phyloP scores from a whole-genome alignment of 2,329 filamentous ascomycete genomes.

The Tolypocladium amazonense region DNA sequence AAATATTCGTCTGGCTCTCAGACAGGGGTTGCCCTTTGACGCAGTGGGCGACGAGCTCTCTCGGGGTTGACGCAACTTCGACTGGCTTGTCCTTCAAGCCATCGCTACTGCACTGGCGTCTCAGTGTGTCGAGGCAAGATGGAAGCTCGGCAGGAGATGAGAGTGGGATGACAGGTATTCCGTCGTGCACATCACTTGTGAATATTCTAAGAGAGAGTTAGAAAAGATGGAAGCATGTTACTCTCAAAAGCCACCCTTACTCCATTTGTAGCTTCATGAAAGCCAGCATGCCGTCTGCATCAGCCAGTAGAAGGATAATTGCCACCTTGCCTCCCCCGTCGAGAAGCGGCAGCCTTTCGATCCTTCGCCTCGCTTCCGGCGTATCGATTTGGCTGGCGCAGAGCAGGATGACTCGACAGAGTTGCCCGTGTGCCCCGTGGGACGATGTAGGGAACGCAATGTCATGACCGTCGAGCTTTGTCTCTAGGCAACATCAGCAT shows the following conservation, averaged over 20 bases:
- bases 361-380: slow-evolving; percentile 17
- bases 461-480: slow-evolving; percentile 31
- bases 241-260: slow-evolving; percentile 16
- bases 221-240: not conserved
- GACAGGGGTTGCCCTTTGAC: slow-evolving; percentile 15
- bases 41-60: slow-evolving; percentile 12
- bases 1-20: slow-evolving; percentile 12
- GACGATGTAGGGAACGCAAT: slow-evolving; percentile 26
- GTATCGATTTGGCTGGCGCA: slow-evolving; percentile 23
- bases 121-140: slow-evolving; percentile 26
- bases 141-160: slow-evolving; percentile 22
- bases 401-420: slow-evolving; percentile 30
- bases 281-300: slow-evolving; percentile 16
- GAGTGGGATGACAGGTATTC: slow-evolving; percentile 33
- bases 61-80: not conserved
- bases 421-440: not conserved
- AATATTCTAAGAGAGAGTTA: slow-evolving; percentile 18
- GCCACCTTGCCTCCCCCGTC: slow-evolving; percentile 28
- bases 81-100: not conserved
- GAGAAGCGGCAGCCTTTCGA: slow-evolving; percentile 29
- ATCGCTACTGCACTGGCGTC: slow-evolving; percentile 11
- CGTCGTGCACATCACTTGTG: slow-evolving; percentile 10
- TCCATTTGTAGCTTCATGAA: slow-evolving; percentile 33
- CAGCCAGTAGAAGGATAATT: slow-evolving; percentile 33
- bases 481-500: slow-evolving; percentile 21